These are phyloP conservation scores for Stachybotrys chartarum DNA, from an alignment of 2,329 filamentous ascomycete species.

Conservation along the genomic window DNA sequence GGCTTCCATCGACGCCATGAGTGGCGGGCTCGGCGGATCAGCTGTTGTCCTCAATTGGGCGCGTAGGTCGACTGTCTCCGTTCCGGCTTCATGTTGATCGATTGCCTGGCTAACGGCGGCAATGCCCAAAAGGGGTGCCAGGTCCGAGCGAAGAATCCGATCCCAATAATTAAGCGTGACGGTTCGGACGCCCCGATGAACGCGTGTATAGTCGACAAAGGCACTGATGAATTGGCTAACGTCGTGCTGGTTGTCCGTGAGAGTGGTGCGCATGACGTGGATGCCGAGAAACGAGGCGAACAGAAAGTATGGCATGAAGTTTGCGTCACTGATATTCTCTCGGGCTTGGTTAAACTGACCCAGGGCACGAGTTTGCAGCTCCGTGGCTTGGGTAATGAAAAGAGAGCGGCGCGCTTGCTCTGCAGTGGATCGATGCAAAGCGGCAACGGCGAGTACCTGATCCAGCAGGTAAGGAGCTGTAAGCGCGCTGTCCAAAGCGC, in stretches of 20 bases:
- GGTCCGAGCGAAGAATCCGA: not conserved
- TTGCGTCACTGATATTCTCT: slow-evolving; percentile 7
- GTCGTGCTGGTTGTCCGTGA: slow-evolving; percentile 16
- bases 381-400: slow-evolving; percentile 14
- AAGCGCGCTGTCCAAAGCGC: too few relatives aligned
- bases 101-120: too few relatives aligned
- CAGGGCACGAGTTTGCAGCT: slow-evolving; percentile 20
- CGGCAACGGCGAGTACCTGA: too few relatives aligned
- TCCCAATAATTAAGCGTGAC: slow-evolving; percentile 11
- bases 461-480: too few relatives aligned
- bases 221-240: slow-evolving; percentile 19
- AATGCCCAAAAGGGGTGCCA: too few relatives aligned
- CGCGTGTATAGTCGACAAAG: slow-evolving; percentile 19
- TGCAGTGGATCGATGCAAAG: too few relatives aligned
- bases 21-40: too few relatives aligned
- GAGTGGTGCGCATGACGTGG: slow-evolving; percentile 28
- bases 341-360: slow-evolving; percentile 19
- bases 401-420: too few relatives aligned
- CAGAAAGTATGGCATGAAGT: slow-evolving; percentile 20
- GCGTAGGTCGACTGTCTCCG: too few relatives aligned
- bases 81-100: too few relatives aligned
- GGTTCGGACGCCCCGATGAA: slow-evolving; percentile 20
- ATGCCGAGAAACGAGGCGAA: slow-evolving; percentile 23
- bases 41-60: too few relatives aligned
- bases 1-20: too few relatives aligned